A percentile compares a stretch with the other conserved stretches of the same genome.
These are phyloP conservation scores for Thraustochytrium sp. DNA, from an alignment of 352 stramenopile species.

Conservation along the genomic window DNA sequence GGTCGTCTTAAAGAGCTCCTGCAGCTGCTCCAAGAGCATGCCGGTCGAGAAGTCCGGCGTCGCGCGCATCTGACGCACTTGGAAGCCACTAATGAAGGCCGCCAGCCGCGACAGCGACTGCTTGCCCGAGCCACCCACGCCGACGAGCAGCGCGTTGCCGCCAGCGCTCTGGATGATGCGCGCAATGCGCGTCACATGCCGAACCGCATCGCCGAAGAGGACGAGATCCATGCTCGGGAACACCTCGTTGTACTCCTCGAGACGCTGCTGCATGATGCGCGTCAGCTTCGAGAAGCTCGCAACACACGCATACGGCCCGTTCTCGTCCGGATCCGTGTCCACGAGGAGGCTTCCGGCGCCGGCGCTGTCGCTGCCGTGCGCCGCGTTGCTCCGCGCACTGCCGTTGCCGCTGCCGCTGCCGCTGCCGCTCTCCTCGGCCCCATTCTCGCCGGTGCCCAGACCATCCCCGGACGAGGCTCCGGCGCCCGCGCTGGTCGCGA, in stretches of 20 bases:
- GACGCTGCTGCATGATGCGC: constrained; percentile 80
- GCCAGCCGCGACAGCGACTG: constrained; percentile 90
- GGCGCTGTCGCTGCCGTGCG: neutral
- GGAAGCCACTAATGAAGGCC: constrained; percentile 91
- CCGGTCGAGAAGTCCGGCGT: constrained; percentile 92
- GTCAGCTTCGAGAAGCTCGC: constrained; percentile 59
- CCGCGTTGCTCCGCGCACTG: too few relatives aligned
- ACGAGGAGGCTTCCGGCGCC: too few relatives aligned
- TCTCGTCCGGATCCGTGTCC: too few relatives aligned
- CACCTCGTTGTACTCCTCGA: constrained; percentile 91
- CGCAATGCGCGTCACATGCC: constrained; percentile 90
- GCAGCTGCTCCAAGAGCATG: constrained; percentile 91
- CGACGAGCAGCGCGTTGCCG: constrained; percentile 94
- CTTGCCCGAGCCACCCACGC: constrained; percentile 91
- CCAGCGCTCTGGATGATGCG: constrained; percentile 91
- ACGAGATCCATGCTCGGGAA: constrained; percentile 97
- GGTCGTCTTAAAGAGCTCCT: constrained; percentile 91
- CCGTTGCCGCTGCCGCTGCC: too few relatives aligned
- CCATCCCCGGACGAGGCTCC: too few relatives aligned
- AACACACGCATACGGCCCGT: constrained; percentile 61
- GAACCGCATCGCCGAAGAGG: constrained; percentile 94
- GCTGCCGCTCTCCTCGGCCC: too few relatives aligned
- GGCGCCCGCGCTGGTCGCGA: too few relatives aligned
- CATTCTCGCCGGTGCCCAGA: too few relatives aligned
- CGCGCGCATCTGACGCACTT: constrained; percentile 88